A percentile compares a stretch with the other conserved stretches of the same genome.
Evolutionary conservation across 176 grass and related monocot species (phyloP).

Genomic region (Hordeum marinum): DNA sequence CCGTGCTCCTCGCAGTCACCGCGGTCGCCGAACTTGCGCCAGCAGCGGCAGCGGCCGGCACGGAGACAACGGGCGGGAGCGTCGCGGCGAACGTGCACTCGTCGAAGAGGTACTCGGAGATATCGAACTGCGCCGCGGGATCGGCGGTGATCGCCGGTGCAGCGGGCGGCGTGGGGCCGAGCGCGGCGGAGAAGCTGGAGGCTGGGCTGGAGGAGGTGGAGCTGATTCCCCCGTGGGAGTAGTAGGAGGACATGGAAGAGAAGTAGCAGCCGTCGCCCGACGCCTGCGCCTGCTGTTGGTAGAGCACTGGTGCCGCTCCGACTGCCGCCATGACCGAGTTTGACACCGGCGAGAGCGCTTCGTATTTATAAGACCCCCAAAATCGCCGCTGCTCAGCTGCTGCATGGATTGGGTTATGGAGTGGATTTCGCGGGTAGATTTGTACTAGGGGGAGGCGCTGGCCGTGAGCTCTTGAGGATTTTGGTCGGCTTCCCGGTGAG

Average conservation of each 20-base stretch:
- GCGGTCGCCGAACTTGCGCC: no score
- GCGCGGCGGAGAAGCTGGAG: constrained; percentile 51
- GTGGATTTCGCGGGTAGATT: constrained; percentile 7
- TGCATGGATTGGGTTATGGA: constrained; percentile 22
- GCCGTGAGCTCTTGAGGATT: background rate
- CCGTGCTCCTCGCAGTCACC: constrained; percentile 12
- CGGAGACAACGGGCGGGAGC: background rate
- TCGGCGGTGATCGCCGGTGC: background rate
- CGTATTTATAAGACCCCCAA: constrained; percentile 43
- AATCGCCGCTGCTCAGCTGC: background rate
- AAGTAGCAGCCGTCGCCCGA: constrained; percentile 19
- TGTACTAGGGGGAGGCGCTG: background rate
- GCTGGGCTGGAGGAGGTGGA: constrained; percentile 33
- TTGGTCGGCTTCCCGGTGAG: constrained; percentile 43
- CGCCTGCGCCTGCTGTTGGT: constrained; percentile 34
- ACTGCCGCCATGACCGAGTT: constrained; percentile 51
- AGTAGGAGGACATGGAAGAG: constrained; percentile 38
- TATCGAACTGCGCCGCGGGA: constrained; percentile 42
- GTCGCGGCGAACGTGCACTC: constrained; percentile 25
- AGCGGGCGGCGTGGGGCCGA: background rate
- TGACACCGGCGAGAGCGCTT: constrained; percentile 14
- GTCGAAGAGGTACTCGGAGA: constrained; percentile 56
- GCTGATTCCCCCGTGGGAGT: constrained; percentile 38
- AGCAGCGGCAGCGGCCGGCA: no score
- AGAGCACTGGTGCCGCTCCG: constrained; percentile 44